Evolutionary conservation across 2,329 filamentous ascomycete species (phyloP), one percentile per base, ranked within the genome.

Genomic region (Penicillium brasilianum): DNA sequence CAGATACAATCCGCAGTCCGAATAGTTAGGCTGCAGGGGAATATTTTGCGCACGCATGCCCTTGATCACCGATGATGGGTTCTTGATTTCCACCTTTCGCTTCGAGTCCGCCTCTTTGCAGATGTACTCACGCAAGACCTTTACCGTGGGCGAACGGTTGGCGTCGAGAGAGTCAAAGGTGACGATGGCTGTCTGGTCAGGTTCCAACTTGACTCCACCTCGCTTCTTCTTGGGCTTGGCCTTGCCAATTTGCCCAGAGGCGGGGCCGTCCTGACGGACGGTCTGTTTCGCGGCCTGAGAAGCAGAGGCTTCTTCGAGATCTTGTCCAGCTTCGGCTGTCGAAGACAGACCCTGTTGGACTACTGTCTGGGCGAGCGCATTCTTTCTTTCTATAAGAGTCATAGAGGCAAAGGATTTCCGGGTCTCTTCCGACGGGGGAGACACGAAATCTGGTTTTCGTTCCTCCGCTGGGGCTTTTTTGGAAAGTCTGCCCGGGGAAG

Each of bases 1-100:
- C 3, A 98, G 80, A 69, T 90, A 99, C 0, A 97, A 80, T 9
- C 95, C 95, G 71, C 95, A 99, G 73, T 99, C 95, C 63, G 87
- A 93, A 68, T 85, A 90, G 72, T 99, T 98, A 52, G 86, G 79
- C 75, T 99, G 95, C 62, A 85, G 79, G 0, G 95, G 94, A 14
- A 97, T 89, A 8, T 84, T 82, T 61, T 86, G 90, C 4, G 91
- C 91, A 41, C 87, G 92, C 81, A 91, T 87, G 4, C 85, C 87
- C 63, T 81, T 80, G 57, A 87, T 77, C n/a, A 2, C 37, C 37
- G 11, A 77, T 69, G 5, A 74, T 75, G n/a, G 76, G 72, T 11
- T 81, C 73, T 81, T 73, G 14, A 85, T 78, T 5, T 80, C 74
- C 63, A 84, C 77, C 14, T 76, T 72, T n/a, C 80, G 81, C 70